Base-by-base conservation (phyloP, 176 grass and related monocot genomes). In the Bolboschoenus planiculmis region DNA sequence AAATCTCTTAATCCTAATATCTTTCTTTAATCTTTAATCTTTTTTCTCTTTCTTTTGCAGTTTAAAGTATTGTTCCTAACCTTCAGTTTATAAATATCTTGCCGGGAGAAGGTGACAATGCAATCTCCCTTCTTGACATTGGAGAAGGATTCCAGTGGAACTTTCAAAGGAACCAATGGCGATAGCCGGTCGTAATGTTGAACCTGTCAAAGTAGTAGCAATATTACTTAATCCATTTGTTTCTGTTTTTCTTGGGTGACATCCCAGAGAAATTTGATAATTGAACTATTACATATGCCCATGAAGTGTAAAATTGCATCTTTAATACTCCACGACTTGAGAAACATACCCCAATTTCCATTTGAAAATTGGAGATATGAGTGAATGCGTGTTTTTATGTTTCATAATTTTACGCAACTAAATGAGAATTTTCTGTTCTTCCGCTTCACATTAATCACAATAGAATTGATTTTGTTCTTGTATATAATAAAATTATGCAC, bases 131-230 rank as follows among this genome's bases (percentile, higher is more conserved):
- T 87, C 80, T 85, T 93, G 81, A 98, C 85, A 81, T 90, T 91
- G 76, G 88, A 89, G 75, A 95, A 94, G 81, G 95, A 93, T 42
- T 86, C 87, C 77, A 98, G 87, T 57, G 90, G 89, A 79, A 85
- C 73, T 76, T 93, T 90, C 48, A 94, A 77, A 93, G 95, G 92
- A 93, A 95, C 82, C 65, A 98, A 78, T 78, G 95, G 95, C 40
- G 87, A 98, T 47, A 95, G 61, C 81, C 95, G 91, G 85, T 98
- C 90, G 87, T 98, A 98, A 93, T 98, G 82, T 53, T 91, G 95
- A 83, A 95, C 87, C 95, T 97, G 85, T 67, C 29, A 63, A 62
- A 79, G 37, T 35, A 83, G 56, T 40, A 85, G 60, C 24, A 47
- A 18, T 50, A 75, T 75, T 75, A 75, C 24, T 75, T 30, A 48